Evolutionary conservation across 352 stramenopile species (phyloP).

Genomic region (Pythium folliculosum): DNA sequence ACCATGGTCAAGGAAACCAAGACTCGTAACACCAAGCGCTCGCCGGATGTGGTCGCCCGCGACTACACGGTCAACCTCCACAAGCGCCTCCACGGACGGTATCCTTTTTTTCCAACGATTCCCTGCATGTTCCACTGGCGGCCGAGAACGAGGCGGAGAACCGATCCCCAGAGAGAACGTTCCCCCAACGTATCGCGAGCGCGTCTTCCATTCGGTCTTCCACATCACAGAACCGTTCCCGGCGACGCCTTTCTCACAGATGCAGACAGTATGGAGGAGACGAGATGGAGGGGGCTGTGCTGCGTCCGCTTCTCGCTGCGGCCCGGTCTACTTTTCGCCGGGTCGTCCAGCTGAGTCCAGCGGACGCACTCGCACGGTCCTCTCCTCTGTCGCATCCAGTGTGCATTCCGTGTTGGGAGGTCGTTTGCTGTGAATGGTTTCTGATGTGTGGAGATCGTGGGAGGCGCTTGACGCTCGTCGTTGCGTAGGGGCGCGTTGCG

Average conservation of each 20-base stretch:
- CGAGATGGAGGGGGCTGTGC: not conserved
- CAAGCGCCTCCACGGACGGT: constrained; percentile 94
- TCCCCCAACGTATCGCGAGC: too few species aligned
- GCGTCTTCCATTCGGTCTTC: too few species aligned
- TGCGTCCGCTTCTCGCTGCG: not conserved
- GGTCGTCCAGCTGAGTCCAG: not conserved
- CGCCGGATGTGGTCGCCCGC: constrained; percentile 94
- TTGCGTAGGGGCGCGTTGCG: not conserved
- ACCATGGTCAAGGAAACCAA: constrained; percentile 89
- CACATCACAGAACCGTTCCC: not conserved
- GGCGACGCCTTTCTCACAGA: not conserved
- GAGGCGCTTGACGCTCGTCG: too few species aligned
- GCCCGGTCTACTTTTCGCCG: constrained; percentile 15
- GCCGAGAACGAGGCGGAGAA: not conserved
- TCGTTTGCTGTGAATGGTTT: not conserved
- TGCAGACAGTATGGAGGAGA: not conserved
- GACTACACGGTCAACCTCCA: constrained; percentile 99
- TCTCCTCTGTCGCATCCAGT: not conserved
- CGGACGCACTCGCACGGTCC: not conserved
- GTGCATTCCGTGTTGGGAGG: too few species aligned
- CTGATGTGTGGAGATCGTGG: not conserved
- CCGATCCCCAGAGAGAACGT: too few species aligned
- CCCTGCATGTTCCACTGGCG: constrained; percentile 16
- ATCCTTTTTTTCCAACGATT: constrained; percentile 73
- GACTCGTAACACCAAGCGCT: constrained; percentile 84